These are phyloP conservation scores for Coemansia sp. DNA, from an alignment of 192 early-diverging fungal species.

Conservation along the genomic window DNA sequence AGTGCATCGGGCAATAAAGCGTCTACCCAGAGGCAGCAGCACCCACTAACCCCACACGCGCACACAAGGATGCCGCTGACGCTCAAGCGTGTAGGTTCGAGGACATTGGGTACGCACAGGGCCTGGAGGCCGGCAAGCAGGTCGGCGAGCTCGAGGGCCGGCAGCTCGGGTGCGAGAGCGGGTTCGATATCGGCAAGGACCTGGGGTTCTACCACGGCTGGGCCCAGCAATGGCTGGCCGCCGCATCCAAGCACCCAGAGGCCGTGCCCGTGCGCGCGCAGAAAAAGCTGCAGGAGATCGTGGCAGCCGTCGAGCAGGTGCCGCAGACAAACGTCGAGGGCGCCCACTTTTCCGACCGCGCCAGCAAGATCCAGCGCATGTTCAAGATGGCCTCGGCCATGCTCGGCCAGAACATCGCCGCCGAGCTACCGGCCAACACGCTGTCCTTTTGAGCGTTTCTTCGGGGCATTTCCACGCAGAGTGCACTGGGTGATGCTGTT, in stretches of 20 bases:
- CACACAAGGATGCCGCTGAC: no score
- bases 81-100: constrained; percentile 21
- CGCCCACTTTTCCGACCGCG: constrained; percentile 29
- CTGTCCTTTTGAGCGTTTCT: constrained; percentile 14
- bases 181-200: constrained; percentile 39
- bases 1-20: no score
- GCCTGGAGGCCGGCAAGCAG: constrained; percentile 21
- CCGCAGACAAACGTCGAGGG: constrained; percentile 27
- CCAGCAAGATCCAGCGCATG: constrained; percentile 32
- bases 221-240: constrained; percentile 37
- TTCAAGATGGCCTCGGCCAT: constrained; percentile 40
- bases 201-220: constrained; percentile 48
- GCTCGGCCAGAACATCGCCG: constrained; percentile 23
- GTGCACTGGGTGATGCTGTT: no score
- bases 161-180: constrained; percentile 43
- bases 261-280: constrained; percentile 22
- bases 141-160: constrained; percentile 35
- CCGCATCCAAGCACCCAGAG: constrained; percentile 14
- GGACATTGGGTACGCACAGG: constrained; percentile 24
- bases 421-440: constrained; percentile 32
- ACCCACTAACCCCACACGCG: no score
- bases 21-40: no score
- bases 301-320: constrained; percentile 12
- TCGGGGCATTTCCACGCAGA: no score
- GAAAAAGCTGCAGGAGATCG: constrained; percentile 33